Percentiles rank a stretch among this genome's conserved stretches.
phyloP scores from a whole-genome alignment of 495 filamentous ascomycete species.

The Parmelia sp. region DNA sequence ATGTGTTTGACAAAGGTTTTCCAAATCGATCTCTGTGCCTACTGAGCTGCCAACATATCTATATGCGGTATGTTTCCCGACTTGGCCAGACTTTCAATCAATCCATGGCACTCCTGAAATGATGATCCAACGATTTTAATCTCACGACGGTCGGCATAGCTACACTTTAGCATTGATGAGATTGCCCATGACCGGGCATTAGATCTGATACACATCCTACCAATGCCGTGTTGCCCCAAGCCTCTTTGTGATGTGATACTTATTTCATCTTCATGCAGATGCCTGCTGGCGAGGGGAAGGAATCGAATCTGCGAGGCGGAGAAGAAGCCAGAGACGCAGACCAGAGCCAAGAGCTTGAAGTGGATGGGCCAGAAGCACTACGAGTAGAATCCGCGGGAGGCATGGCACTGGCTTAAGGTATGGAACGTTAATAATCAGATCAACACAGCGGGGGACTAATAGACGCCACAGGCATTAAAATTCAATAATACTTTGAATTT shows the following conservation, averaged over 20 bases:
- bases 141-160: constrained; percentile 99
- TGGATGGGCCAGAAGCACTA: too few species aligned
- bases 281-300: constrained; percentile 12
- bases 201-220: constrained; percentile 47
- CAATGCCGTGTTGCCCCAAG: constrained; percentile 7
- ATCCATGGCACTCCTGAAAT: constrained; percentile 40
- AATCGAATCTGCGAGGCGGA: not conserved
- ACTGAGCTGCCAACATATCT: not conserved
- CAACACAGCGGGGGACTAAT: not conserved
- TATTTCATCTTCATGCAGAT: constrained; percentile 12
- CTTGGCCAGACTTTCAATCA: not conserved
- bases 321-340: constrained; percentile 25
- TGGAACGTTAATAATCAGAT: not conserved
- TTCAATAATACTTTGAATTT: not conserved
- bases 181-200: constrained; percentile 82
- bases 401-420: not conserved
- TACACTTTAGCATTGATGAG: constrained; percentile 75
- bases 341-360: constrained; percentile 9
- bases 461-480: not conserved
- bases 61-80: not conserved
- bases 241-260: constrained; percentile 21
- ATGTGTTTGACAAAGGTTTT: constrained; percentile 18
- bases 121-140: constrained; percentile 66
- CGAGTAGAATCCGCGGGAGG: not conserved
- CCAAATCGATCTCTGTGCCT: not conserved